A percentile compares a stretch with the other conserved stretches of the same genome.
Conservation (phyloP, 192 early-diverging fungal species). For the Mortierella claussenii region DNA sequence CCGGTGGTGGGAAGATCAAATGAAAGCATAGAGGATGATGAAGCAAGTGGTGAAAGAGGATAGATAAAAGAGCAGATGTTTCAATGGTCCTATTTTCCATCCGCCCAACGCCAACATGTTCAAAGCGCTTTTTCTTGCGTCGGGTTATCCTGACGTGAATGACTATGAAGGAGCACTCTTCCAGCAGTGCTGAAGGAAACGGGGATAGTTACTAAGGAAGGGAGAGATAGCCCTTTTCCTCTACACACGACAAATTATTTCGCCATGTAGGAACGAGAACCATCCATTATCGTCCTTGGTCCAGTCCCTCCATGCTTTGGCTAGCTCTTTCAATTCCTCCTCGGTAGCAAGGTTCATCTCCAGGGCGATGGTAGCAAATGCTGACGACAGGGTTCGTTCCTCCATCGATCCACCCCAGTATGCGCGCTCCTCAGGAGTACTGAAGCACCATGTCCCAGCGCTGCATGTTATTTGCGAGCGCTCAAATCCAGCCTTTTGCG, state of each 20-base stretch:
- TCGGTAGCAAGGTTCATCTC: slow-evolving; percentile 8
- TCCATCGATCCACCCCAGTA: slow-evolving; percentile 24
- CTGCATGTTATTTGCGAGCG: slow-evolving; percentile 27
- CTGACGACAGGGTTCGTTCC: slow-evolving; percentile 15
- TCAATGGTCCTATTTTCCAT: no score
- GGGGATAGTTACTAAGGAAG: no score
- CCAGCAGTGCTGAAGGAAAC: no score
- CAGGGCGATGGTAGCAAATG: slow-evolving; percentile 8
- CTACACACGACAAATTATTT: slow-evolving; percentile 7
- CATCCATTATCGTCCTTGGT: slow-evolving; percentile 18
- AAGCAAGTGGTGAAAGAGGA: no score
- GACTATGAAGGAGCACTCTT: no score
- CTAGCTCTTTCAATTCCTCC: slow-evolving; percentile 12
- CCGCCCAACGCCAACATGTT: no score
- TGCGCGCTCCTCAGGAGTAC: slow-evolving; percentile 9
- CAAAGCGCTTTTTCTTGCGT: no score
- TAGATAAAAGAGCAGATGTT: no score
- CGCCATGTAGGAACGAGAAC: slow-evolving; percentile 17
- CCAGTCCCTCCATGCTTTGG: slow-evolving; percentile 11
- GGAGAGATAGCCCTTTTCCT: no score
- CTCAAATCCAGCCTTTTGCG: slow-evolving; percentile 15
- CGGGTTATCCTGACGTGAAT: no score
- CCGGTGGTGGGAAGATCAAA: no score
- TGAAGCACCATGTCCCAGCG: slow-evolving; percentile 19
- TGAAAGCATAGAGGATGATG: no score